Base-by-base conservation (phyloP, 2,329 filamentous ascomycete genomes). In the Arthrobotrys conoides region DNA sequence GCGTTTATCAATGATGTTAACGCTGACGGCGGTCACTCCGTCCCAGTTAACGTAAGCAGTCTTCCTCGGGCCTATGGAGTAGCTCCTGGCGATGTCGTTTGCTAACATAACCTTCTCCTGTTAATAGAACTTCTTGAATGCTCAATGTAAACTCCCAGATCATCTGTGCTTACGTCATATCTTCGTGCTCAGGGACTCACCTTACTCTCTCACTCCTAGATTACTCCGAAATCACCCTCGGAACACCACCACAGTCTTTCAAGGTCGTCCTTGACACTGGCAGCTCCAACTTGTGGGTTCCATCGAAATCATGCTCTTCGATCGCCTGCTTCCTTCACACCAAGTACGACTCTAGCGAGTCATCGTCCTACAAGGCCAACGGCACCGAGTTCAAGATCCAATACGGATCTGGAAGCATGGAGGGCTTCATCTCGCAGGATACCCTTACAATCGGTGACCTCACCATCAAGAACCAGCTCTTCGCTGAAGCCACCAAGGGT, bases 211-310 rank as follows among this genome's bases (percentile, higher is more conserved):
- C 53, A 27, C 30, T 57, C 51, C 38, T 81, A 96, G 94, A 99
- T 88, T 99, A 97, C 90, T 96, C 95, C 82, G 94, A 97, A 86
- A 97, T 99, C 85, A 89, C 90, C 82, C 90, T 99, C 85, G 96
- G 96, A 81, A 95, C 91, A 61, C 96, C 96, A 81, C 91, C 96
- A 38, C 96, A 99, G 87, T 89, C 87, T 82, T 99, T 99, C 91
- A 99, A 99, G 90, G 96, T 99, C 82, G 92, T 99, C 81, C 91
- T 99, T 81, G 96, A 99, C 86, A 99, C 96, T 30, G 96, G 96
- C 83, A 97, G 94, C 89, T 98, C 96, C 85, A 99, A 99, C 88
- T 90, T 99, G 80, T 99, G 96, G 96, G 94, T 99, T 78, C 96
- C 96, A 46, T 97, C 94, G 24, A 88, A 90, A 72, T 88, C 93